These are phyloP conservation scores for Penicillium angulare DNA, from an alignment of 495 filamentous ascomycete genomes.

Conservation along the genomic window DNA sequence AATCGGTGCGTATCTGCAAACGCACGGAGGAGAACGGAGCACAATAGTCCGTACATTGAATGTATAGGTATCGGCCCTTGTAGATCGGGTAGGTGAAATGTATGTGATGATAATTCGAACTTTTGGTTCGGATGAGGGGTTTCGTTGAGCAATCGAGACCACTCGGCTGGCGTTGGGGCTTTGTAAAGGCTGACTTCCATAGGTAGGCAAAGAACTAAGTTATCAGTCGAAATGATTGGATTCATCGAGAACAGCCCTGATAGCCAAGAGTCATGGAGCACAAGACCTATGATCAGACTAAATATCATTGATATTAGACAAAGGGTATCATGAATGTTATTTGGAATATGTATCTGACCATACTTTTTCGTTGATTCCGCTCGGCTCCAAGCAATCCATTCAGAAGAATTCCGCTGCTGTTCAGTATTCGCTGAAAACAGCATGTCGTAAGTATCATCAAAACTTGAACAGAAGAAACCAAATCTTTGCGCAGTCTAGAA, in stretches of 20 bases:
- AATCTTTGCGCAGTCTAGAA: conserved; percentile 1
- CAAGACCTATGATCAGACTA: conserved; percentile 11
- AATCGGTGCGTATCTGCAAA: conserved; percentile 6
- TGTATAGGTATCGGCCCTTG: conserved; percentile 1
- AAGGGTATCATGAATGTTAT: conserved; percentile 1
- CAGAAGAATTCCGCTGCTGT: not conserved
- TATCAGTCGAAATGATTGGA: conserved; percentile 2
- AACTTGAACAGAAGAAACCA: conserved; percentile 4
- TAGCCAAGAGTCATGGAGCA: conserved; percentile 12
- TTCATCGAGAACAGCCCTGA: conserved; percentile 4
- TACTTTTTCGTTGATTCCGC: conserved; percentile 10
- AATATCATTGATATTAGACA: too few relatives aligned
- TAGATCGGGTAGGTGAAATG: conserved; percentile 3
- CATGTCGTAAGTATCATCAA: not conserved
- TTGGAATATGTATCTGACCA: not conserved
- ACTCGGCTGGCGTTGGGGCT: not conserved
- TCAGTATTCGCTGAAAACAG: not conserved
- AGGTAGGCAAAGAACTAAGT: not conserved
- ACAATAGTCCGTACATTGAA: conserved; percentile 10
- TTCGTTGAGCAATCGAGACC: not conserved
- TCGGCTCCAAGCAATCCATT: conserved; percentile 9
- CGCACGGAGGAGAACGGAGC: conserved; percentile 8
- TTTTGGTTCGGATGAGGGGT: not conserved
- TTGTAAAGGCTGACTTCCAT: not conserved
- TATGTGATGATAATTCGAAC: conserved; percentile 1